Evolutionary conservation across 441 rosid species (phyloP).

Genomic region (Adansonia rubrostipa): DNA sequence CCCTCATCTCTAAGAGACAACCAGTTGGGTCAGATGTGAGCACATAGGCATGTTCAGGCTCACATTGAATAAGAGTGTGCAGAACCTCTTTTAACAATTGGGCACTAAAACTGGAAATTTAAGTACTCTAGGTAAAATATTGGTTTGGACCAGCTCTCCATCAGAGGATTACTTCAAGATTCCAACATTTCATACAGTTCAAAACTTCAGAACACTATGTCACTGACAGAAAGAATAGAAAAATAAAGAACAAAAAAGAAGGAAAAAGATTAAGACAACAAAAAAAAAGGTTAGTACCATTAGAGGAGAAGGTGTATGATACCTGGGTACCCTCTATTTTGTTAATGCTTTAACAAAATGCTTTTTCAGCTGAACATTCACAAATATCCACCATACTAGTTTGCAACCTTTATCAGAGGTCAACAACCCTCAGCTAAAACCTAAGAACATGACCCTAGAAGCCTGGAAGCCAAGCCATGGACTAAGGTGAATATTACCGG

Average conservation of each 20-base stretch:
- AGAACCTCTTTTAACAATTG: background rate
- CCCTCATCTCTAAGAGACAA: background rate
- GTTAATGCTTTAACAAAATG: background rate
- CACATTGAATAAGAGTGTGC: background rate
- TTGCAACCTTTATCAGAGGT: background rate
- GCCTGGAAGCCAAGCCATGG: background rate
- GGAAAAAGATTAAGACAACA: background rate
- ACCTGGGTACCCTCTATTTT: background rate
- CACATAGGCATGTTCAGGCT: constrained; percentile 8
- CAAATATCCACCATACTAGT: background rate
- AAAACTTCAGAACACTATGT: too few species aligned
- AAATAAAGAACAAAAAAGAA: too few species aligned
- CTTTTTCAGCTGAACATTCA: background rate
- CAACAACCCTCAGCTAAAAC: background rate
- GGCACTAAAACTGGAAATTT: background rate
- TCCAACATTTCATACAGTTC: too few species aligned
- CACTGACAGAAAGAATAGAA: too few species aligned
- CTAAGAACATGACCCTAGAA: constrained; percentile 10
- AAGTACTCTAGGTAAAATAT: background rate
- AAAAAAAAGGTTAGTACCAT: background rate
- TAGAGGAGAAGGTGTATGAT: background rate
- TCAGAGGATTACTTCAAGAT: background rate
- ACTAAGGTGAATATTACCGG: background rate
- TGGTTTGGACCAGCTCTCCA: background rate
- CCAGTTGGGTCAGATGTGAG: background rate